Percentiles rank a stretch among this genome's conserved stretches.
Conservation (phyloP, 2,329 filamentous ascomycete genomes). For the Pyricularia grisea region DNA sequence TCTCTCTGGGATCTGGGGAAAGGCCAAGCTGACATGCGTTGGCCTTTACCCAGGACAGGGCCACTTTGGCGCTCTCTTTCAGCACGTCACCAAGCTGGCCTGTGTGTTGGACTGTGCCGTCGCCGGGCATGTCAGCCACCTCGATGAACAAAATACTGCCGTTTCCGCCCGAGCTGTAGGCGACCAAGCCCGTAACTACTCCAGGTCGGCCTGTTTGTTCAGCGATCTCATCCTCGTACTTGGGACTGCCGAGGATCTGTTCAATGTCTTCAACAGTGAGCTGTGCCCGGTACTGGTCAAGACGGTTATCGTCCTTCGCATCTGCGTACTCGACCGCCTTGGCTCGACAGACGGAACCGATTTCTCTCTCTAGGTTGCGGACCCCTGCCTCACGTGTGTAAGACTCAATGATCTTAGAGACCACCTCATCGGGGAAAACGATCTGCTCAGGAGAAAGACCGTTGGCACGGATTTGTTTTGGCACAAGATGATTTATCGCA, state of each 20-base stretch:
- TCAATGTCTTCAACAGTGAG: constrained; percentile 78
- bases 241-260: constrained; percentile 82
- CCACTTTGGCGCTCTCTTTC: constrained; percentile 95
- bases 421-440: constrained; percentile 67
- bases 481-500: constrained; percentile 83
- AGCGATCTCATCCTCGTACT: constrained; percentile 91
- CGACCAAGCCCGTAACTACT: constrained; percentile 91
- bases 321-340: constrained; percentile 95
- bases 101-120: constrained; percentile 85
- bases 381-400: constrained; percentile 97
- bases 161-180: constrained; percentile 86
- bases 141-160: constrained; percentile 98
- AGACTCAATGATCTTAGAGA: constrained; percentile 90
- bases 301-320: constrained; percentile 55
- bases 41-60: constrained; percentile 92
- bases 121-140: constrained; percentile 93
- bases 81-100: constrained; percentile 94
- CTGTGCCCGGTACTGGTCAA: constrained; percentile 61
- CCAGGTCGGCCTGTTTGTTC: constrained; percentile 77
- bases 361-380: constrained; percentile 89
- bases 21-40: constrained; percentile 88
- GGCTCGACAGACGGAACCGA: constrained; percentile 86
- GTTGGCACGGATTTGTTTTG: constrained; percentile 89
- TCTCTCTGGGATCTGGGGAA: constrained; percentile 68
- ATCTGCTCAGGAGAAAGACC: constrained; percentile 72